These are phyloP conservation scores for Termitomyces sp. DNA, from an alignment of 768 basidiomycete species.

Conservation along the genomic window DNA sequence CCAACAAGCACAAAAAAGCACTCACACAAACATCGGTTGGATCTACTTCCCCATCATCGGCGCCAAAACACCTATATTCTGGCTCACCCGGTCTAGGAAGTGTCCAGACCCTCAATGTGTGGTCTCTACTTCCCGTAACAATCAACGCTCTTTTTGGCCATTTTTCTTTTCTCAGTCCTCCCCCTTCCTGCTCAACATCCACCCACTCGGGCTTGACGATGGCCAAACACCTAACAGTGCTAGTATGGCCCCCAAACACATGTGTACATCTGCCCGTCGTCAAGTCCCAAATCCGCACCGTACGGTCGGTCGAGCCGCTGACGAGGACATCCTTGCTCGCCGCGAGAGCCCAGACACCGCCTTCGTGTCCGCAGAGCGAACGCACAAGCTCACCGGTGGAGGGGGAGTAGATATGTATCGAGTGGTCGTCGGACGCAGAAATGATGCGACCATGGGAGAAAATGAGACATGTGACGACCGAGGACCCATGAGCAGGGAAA, in stretches of 20 bases:
- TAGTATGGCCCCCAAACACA: constrained; percentile 93
- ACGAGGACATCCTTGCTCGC: constrained; percentile 84
- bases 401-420: constrained; percentile 94
- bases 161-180: constrained; percentile 61
- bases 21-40: constrained; percentile 37
- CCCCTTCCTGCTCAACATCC: constrained; percentile 61
- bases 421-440: constrained; percentile 95
- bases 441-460: constrained; percentile 95
- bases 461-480: constrained; percentile 93
- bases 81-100: constrained; percentile 59
- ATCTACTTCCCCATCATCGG: constrained; percentile 57
- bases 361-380: constrained; percentile 85
- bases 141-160: constrained; percentile 63
- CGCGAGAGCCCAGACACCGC: constrained; percentile 97
- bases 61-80: constrained; percentile 65
- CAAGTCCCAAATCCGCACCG: constrained; percentile 71
- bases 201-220: constrained; percentile 93
- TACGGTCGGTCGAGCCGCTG: constrained; percentile 90
- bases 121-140: constrained; percentile 71
- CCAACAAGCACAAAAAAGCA: constrained; percentile 5
- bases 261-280: constrained; percentile 78
- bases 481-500: constrained; percentile 83
- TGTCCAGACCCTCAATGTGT: constrained; percentile 57
- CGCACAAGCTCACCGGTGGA: constrained; percentile 68
- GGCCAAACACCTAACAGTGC: constrained; percentile 91